Evolutionary conservation across 192 early-diverging fungal genomes (phyloP).

Genomic region (Thamnidium elegans): DNA sequence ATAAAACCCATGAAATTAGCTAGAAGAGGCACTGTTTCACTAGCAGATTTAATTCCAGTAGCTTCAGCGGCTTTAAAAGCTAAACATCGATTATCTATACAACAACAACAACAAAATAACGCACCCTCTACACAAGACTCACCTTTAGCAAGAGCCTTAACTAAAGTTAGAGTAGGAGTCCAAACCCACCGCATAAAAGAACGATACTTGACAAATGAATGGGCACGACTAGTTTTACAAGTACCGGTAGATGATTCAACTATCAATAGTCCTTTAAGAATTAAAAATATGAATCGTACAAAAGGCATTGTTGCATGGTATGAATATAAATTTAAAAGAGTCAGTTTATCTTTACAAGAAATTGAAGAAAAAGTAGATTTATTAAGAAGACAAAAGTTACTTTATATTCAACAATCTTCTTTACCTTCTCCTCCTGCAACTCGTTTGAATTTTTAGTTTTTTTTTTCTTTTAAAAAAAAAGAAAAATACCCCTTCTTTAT

Average conservation of each 20-base stretch:
- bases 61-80: conserved; percentile 25
- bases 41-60: conserved; percentile 28
- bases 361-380: conserved; percentile 27
- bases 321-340: conserved; percentile 30
- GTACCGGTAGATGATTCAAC: conserved; percentile 24
- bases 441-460: neutral
- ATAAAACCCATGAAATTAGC: neutral
- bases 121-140: conserved; percentile 3
- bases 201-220: conserved; percentile 30
- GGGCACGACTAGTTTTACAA: conserved; percentile 32
- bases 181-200: conserved; percentile 31
- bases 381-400: conserved; percentile 20
- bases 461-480: no score
- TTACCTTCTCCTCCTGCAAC: neutral
- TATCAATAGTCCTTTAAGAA: conserved; percentile 11
- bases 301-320: conserved; percentile 35
- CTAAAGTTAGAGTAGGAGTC: conserved; percentile 27
- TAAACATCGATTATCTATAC: neutral
- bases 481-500: no score
- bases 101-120: neutral
- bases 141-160: conserved; percentile 25
- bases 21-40: conserved; percentile 18
- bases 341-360: conserved; percentile 15
- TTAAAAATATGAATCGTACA: conserved; percentile 20
- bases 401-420: neutral